Base-by-base conservation (phyloP, 23 red algal genomes). In the Cyanidium caldarium region DNA sequence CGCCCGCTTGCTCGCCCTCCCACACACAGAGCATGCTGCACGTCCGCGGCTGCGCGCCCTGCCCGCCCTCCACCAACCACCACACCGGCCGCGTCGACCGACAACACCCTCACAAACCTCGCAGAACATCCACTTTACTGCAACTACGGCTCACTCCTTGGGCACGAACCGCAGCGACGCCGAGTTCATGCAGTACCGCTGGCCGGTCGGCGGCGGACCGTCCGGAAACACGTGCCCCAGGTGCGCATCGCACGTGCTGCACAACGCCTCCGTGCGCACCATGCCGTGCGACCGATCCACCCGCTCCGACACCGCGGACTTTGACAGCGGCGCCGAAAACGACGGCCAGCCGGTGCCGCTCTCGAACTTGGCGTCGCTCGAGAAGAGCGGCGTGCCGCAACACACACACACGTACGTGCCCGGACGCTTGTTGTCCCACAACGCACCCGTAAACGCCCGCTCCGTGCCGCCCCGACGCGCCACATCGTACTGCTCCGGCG, bases 281-380 rank as follows among this genome's bases (percentile, higher is more conserved):
- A 94, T 56, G 2, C 58, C 65, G 33, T 86, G 79, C 1, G 61
- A 35, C 2, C 29, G 1, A 43, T 65, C 76, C 34, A 33, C 23
- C 16, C 71, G 68, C 0, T 56, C 45, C 21, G 15, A 35, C 37
- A 69, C 67, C 2, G 70, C 72, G 20, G 68, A 84, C 7, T 77
- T 51, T 65, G 80, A 85, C 44, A 81, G 35, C 0, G 82, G 21
- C 10, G 39, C 39, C 5, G 17, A 86, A 40, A 86, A 94, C 2
- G 88, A 94, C 3, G 88, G 88, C 88, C 88, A 94, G 1, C 88
- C 88, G 1, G 88, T 86, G 2, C 88, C 88, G 10, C 80, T 85
- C 0, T 94, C 75, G 33, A 86, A 94, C 77, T 94, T 94, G 35
- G 82, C 66, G 1, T 68, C 81, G 10, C 72, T 74, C 2, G 36